Percentiles rank a stretch among this genome's conserved stretches.
phyloP scores from a whole-genome alignment of 306 rosid genomes.

The Begonia peltatifolia region DNA sequence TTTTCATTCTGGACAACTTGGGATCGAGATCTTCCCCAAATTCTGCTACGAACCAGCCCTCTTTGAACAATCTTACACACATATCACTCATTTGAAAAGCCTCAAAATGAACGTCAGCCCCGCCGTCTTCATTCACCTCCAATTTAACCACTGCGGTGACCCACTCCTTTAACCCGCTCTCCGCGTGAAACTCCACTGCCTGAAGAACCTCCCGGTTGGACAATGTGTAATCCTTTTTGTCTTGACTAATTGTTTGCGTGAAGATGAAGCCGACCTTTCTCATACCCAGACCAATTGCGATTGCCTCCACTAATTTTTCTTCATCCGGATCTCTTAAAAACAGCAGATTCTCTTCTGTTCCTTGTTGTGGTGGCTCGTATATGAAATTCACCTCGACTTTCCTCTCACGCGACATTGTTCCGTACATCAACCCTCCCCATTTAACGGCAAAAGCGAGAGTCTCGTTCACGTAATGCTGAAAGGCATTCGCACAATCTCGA shows the following conservation, averaged over 20 bases:
- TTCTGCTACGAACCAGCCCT: slow-evolving; percentile 70
- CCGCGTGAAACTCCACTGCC: slow-evolving; percentile 82
- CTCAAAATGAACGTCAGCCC: slow-evolving; percentile 84
- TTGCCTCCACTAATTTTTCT: slow-evolving; percentile 75
- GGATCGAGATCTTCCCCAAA: slow-evolving; percentile 64
- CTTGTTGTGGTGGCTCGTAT: slow-evolving; percentile 92
- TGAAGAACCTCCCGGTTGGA: slow-evolving; percentile 77
- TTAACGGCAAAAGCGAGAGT: slow-evolving; percentile 73
- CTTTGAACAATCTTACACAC: slow-evolving; percentile 65
- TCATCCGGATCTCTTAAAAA: slow-evolving; percentile 59
- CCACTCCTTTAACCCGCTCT: slow-evolving; percentile 93
- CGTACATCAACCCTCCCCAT: slow-evolving; percentile 92
- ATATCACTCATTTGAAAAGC: slow-evolving; percentile 97
- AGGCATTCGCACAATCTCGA: slow-evolving; percentile 82
- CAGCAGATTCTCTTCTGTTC: slow-evolving; percentile 46
- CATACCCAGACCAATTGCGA: slow-evolving; percentile 79
- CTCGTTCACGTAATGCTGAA: slow-evolving; percentile 83
- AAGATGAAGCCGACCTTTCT: slow-evolving; percentile 77
- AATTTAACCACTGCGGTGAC: slow-evolving; percentile 85
- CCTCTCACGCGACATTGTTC: slow-evolving; percentile 62
- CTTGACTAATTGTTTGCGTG: slow-evolving; percentile 77
- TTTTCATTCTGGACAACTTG: slow-evolving; percentile 74
- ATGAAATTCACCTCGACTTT: slow-evolving; percentile 84
- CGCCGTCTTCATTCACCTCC: slow-evolving; percentile 77
- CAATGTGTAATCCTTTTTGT: slow-evolving; percentile 71